Percentiles rank a stretch among this genome's conserved stretches.
Evolutionary conservation across 129 eudicot genomes (phyloP).

Genomic region (carrot (Daucus carota)): DNA sequence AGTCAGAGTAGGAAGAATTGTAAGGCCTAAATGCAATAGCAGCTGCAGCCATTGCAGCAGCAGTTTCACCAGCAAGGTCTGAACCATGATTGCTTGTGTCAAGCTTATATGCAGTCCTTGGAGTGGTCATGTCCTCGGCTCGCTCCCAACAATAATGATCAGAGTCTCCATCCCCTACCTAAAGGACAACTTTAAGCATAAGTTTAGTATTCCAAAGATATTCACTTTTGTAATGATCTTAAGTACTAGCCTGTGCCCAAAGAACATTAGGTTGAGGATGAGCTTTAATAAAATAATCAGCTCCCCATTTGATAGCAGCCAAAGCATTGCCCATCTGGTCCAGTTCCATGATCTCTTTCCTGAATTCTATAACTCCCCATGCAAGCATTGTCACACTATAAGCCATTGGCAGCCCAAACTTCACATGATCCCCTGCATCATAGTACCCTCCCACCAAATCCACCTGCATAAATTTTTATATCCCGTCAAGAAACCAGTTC

Average conservation of each 20-base stretch:
- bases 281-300: constrained; percentile 78
- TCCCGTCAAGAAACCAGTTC: too few species aligned
- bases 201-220: not conserved
- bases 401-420: constrained; percentile 85
- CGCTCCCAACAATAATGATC: constrained; percentile 96
- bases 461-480: constrained; percentile 32
- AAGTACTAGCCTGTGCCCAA: constrained; percentile 53
- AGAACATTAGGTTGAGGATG: constrained; percentile 71
- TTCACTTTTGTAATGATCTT: not conserved
- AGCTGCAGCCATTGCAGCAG: constrained; percentile 91
- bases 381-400: constrained; percentile 62
- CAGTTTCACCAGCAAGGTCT: constrained; percentile 95
- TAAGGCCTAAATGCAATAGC: constrained; percentile 63
- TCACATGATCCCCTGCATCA: constrained; percentile 87
- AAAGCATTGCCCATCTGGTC: constrained; percentile 56
- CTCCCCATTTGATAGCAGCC: constrained; percentile 76
- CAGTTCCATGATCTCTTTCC: constrained; percentile 24
- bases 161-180: constrained; percentile 88
- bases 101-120: constrained; percentile 69
- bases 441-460: constrained; percentile 84
- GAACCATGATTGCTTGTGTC: constrained; percentile 64
- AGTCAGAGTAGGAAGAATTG: constrained; percentile 63
- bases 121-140: constrained; percentile 82
- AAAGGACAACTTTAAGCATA: not conserved
- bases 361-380: constrained; percentile 58